Conservation (phyloP, 768 basidiomycete species). For the Tephrocybe sp. region DNA sequence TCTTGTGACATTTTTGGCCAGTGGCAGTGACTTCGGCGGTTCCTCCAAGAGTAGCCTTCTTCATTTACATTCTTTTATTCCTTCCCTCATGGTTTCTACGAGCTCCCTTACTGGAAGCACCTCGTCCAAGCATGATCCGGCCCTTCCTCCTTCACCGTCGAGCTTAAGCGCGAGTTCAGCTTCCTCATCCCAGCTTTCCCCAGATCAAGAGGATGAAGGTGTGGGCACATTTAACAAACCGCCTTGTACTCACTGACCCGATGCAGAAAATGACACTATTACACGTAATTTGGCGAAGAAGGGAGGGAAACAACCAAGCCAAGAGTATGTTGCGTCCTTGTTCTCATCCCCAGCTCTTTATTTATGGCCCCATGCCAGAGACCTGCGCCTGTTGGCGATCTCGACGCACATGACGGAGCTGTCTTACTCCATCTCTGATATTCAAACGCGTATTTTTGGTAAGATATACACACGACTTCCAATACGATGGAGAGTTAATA, state of each 20-base stretch:
- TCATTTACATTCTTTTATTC: conserved; percentile 18
- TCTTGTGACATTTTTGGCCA: conserved; percentile 36
- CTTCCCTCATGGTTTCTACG: conserved; percentile 33
- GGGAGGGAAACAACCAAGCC: conserved; percentile 54
- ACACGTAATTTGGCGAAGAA: conserved; percentile 46
- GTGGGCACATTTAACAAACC: conserved; percentile 17
- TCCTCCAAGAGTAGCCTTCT: conserved; percentile 35
- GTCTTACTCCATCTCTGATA: conserved; percentile 83
- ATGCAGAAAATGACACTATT: conserved; percentile 70
- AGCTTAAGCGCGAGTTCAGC: conserved; percentile 33
- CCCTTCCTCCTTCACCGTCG: conserved; percentile 38
- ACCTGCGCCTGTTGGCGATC: conserved; percentile 72
- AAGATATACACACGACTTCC: conserved; percentile 10
- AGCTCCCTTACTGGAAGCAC: conserved; percentile 32
- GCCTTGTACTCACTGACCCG: conserved; percentile 12
- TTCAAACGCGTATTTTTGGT: conserved; percentile 91
- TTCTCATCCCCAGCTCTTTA: conserved; percentile 4
- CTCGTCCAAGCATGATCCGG: conserved; percentile 31
- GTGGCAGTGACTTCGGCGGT: conserved; percentile 51
- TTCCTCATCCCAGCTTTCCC: conserved; percentile 55
- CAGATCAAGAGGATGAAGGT: conserved; percentile 67
- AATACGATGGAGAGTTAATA: conserved; percentile 2
- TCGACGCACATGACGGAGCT: conserved; percentile 87
- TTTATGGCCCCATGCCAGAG: conserved; percentile 38
- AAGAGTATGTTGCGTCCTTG: conserved; percentile 55